Evolutionary conservation across 306 rosid genomes (phyloP), one percentile per base, ranked within the genome.

Genomic region (Geum urbanum): DNA sequence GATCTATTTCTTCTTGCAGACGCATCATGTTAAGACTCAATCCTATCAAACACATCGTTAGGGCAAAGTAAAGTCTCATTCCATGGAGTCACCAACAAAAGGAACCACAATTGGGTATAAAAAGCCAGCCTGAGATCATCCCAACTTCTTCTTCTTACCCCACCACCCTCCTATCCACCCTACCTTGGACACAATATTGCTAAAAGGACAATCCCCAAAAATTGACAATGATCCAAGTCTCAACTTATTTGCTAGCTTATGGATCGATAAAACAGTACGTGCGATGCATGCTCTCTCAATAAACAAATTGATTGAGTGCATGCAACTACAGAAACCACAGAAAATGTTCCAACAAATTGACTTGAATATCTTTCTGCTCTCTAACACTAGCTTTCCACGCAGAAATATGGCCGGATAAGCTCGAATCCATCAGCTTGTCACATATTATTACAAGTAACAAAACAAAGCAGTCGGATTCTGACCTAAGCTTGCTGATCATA

Each of bases 41-140:
- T 32, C 37, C 37, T 32, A 32, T 32, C 37, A 2, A 32, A 32
- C 37, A 32, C 37, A 32, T 32, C 37, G 3, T 2, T 32, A 32
- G 37, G 37, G 27, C 35, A 67, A 67, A 37, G 18, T 55, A 10
- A 37, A 12, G 14, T 52, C 58, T 18, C 45, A 66, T 45, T 73
- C 71, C 49, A 63, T 69, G 66, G 73, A 63, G 79, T 81, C 85
- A 77, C 81, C 74, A 81, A 73, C 82, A 81, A 73, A 77, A 77
- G 81, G 54, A 65, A 63, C 43, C 73, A 56, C 76, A 62, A 49
- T 49, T 60, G 41, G 55, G 44, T 27, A 24, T 47, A 20, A 63
- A 80, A 62, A 51, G 53, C 54, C n/a, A 72, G 13, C 37, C 55
- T 14, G 64, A 59, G 44, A 59, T 77, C 75, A 66, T 62, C 67